phyloP scores from a whole-genome alignment of 2,329 filamentous ascomycete genomes.

The Leptographium flavum region DNA sequence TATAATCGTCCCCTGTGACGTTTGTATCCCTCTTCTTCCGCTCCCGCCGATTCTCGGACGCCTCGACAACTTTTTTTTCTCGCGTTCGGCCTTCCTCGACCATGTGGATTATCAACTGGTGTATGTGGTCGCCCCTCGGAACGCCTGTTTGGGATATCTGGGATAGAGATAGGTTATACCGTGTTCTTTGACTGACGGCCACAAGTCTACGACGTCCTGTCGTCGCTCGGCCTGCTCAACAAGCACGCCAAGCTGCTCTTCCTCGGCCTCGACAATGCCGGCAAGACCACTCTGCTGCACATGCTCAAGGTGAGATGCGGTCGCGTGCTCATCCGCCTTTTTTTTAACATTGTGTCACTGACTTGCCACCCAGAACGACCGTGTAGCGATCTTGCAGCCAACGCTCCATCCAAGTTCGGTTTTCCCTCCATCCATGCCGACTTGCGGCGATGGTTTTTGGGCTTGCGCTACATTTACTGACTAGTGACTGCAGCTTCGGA shows the following conservation, averaged over 20 bases:
- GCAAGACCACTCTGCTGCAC: constrained; percentile 86
- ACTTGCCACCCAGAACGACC: constrained; percentile 53
- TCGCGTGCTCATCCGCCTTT: no score
- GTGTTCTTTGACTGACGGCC: neutral
- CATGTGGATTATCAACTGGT: constrained; percentile 97
- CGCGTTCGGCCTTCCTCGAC: constrained; percentile 16
- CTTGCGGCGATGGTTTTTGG: neutral
- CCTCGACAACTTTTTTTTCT: neutral
- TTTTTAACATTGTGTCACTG: neutral
- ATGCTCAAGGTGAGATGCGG: constrained; percentile 64
- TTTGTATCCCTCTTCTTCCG: neutral
- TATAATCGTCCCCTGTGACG: neutral
- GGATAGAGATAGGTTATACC: neutral
- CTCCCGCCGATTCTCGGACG: no score
- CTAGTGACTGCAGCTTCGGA: constrained; percentile 50
- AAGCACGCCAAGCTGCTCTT: constrained; percentile 94
- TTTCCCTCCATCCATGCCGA: neutral
- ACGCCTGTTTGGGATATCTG: constrained; percentile 6
- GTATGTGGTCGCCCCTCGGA: constrained; percentile 37
- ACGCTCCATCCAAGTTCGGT: constrained; percentile 78
- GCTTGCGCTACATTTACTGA: neutral
- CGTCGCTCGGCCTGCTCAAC: constrained; percentile 77
- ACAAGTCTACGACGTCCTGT: constrained; percentile 76
- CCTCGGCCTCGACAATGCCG: constrained; percentile 84
- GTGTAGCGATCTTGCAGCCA: constrained; percentile 79